phyloP scores from a whole-genome alignment of 1,139 yeast species.

The Meyerozyma elateridarum region DNA sequence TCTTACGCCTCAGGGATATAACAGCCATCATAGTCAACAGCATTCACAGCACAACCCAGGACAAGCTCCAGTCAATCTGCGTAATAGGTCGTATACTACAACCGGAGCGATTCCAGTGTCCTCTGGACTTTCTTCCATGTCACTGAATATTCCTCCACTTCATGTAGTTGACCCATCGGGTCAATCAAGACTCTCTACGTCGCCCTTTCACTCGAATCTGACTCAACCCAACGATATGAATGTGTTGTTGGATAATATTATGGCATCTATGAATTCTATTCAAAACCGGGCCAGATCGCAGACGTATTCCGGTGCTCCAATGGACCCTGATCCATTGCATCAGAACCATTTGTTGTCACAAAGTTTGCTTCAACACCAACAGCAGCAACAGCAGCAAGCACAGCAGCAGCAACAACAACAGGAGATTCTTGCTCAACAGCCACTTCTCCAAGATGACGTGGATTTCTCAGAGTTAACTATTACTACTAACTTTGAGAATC shows the following conservation, averaged over 20 bases:
- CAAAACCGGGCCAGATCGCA: slow-evolving; percentile 34
- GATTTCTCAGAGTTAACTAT: slow-evolving; percentile 39
- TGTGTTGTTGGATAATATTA: slow-evolving; percentile 29
- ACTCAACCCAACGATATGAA: slow-evolving; percentile 26
- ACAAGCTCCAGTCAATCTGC: slow-evolving; percentile 1
- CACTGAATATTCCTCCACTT: slow-evolving; percentile 2
- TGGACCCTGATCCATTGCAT: slow-evolving; percentile 14
- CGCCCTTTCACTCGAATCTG: slow-evolving; percentile 14
- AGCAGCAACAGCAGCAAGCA: slow-evolving; percentile 7
- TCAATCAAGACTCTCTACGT: slow-evolving; percentile 12
- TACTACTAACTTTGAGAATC: slow-evolving; percentile 64
- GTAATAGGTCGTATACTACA: slow-evolving; percentile 47
- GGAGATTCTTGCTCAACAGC: slow-evolving; percentile 16
- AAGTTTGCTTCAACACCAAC: slow-evolving; percentile 3
- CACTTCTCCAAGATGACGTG: slow-evolving; percentile 49
- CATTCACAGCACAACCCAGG: too few relatives aligned
- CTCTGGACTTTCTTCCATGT: slow-evolving; percentile 1
- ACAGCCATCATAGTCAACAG: slow-evolving; percentile 8
- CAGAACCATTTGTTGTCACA: slow-evolving; percentile 2
- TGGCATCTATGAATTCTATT: slow-evolving; percentile 18
- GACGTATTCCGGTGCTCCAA: slow-evolving; percentile 39
- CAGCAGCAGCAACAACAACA: slow-evolving; percentile 7
- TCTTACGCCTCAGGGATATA: slow-evolving; percentile 22
- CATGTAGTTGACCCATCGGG: slow-evolving; percentile 13
- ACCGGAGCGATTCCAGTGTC: slow-evolving; percentile 28